Evolutionary conservation across 441 rosid species (phyloP).

Genomic region (Populus hybrid): DNA sequence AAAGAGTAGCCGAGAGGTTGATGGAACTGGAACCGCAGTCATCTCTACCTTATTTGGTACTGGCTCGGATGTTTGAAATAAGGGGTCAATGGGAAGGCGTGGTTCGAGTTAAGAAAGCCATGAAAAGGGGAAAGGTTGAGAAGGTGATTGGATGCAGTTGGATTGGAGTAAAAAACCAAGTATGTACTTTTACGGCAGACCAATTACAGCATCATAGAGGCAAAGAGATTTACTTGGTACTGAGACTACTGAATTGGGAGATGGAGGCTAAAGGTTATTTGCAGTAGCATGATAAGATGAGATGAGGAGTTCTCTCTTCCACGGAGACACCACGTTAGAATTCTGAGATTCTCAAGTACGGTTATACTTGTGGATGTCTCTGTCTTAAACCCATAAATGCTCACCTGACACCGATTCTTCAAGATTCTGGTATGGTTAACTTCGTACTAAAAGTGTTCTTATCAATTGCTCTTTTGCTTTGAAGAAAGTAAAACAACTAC

Average conservation of each 20-base stretch:
- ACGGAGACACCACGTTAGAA: background rate
- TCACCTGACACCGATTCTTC: background rate
- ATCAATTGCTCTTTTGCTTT: background rate
- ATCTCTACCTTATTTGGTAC: constrained; percentile 40
- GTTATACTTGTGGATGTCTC: background rate
- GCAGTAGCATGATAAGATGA: background rate
- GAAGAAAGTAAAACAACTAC: background rate
- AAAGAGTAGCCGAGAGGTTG: constrained; percentile 46
- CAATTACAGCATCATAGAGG: constrained; percentile 54
- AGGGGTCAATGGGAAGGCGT: constrained; percentile 63
- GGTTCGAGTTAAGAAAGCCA: constrained; percentile 42
- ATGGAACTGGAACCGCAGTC: constrained; percentile 41
- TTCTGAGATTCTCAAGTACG: background rate
- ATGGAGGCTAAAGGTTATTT: constrained; percentile 34
- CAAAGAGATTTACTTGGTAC: constrained; percentile 29
- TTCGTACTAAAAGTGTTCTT: background rate
- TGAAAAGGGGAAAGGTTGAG: constrained; percentile 36
- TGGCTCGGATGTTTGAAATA: constrained; percentile 50
- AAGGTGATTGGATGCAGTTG: constrained; percentile 49
- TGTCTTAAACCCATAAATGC: background rate
- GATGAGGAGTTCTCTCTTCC: background rate
- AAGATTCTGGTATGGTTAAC: background rate
- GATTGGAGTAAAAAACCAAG: constrained; percentile 43
- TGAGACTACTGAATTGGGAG: constrained; percentile 50
- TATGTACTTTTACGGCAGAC: constrained; percentile 40